Percentiles rank a stretch among this genome's conserved stretches.
These are phyloP conservation scores for Neurospora terricola DNA, from an alignment of 495 filamentous ascomycete genomes.

Conservation along the genomic window DNA sequence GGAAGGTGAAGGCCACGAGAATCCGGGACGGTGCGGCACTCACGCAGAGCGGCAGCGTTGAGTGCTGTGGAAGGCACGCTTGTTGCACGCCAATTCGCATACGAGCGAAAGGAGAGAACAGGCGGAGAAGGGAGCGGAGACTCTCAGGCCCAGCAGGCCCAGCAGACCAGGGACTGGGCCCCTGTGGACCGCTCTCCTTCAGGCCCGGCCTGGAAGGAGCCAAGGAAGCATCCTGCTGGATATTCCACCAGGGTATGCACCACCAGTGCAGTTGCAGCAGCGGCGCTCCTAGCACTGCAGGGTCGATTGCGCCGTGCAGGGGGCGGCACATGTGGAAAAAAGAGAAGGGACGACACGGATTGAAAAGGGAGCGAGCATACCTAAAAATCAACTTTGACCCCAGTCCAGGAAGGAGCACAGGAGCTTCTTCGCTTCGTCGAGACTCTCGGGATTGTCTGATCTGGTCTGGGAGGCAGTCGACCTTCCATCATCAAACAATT, in stretches of 20 bases:
- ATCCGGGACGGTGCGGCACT: background rate
- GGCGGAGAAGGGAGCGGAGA: constrained; percentile 9
- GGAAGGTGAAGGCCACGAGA: constrained; percentile 2
- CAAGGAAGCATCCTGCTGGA: background rate
- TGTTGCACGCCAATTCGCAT: background rate
- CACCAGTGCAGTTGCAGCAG: background rate
- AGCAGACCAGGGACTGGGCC: constrained; percentile 3
- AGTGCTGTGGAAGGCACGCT: background rate
- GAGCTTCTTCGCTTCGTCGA: background rate
- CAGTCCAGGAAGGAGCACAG: background rate
- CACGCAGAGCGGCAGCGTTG: background rate
- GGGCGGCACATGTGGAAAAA: background rate
- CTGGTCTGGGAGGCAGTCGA: background rate
- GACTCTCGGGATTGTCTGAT: background rate
- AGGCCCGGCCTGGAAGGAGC: background rate
- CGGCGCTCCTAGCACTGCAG: background rate
- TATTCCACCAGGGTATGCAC: background rate
- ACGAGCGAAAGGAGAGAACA: background rate
- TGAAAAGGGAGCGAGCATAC: background rate
- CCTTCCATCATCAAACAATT: background rate
- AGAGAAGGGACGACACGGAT: background rate
- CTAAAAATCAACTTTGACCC: background rate
- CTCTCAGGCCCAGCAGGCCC: constrained; percentile 8
- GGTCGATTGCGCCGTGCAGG: background rate
- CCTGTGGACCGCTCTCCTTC: background rate